Conservation (phyloP, 2,329 filamentous ascomycete species). For the Xylariales sp. region DNA sequence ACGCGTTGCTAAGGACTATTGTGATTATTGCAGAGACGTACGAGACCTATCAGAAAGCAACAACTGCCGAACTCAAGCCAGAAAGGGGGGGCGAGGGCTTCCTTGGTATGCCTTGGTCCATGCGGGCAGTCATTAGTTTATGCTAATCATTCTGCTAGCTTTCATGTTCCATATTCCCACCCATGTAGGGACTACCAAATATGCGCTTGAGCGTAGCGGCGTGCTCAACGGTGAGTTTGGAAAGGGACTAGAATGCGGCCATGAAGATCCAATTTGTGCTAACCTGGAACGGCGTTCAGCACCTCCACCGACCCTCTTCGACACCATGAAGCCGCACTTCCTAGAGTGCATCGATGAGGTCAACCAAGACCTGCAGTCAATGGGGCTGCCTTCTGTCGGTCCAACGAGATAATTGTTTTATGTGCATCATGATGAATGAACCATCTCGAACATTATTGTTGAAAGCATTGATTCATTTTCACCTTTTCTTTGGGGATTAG, state of each 20-base stretch:
- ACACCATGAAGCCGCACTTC: slow-evolving; percentile 16
- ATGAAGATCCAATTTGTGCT: neutral
- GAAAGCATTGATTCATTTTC: no score
- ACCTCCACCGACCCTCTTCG: slow-evolving; percentile 12
- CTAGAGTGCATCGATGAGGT: slow-evolving; percentile 14
- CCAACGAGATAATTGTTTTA: slow-evolving; percentile 3
- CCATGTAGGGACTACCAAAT: slow-evolving; percentile 19
- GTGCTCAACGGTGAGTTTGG: slow-evolving; percentile 11
- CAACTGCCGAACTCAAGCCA: slow-evolving; percentile 13
- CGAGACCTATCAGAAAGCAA: slow-evolving; percentile 17
- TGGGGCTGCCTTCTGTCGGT: slow-evolving; percentile 4
- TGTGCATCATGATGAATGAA: no score
- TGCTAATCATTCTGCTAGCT: slow-evolving; percentile 8
- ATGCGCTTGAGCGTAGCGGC: slow-evolving; percentile 12
- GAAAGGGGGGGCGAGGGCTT: slow-evolving; percentile 17
- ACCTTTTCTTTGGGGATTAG: no score
- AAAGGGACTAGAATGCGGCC: neutral
- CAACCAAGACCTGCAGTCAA: slow-evolving; percentile 11
- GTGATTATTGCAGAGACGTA: slow-evolving; percentile 14
- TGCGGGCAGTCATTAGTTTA: neutral
- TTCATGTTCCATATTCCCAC: slow-evolving; percentile 23
- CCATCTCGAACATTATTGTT: no score
- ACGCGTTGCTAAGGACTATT: neutral
- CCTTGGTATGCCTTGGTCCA: slow-evolving; percentile 12
- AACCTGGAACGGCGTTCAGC: no score